phyloP scores from a whole-genome alignment of 768 basidiomycete genomes.

The Russula earlei region DNA sequence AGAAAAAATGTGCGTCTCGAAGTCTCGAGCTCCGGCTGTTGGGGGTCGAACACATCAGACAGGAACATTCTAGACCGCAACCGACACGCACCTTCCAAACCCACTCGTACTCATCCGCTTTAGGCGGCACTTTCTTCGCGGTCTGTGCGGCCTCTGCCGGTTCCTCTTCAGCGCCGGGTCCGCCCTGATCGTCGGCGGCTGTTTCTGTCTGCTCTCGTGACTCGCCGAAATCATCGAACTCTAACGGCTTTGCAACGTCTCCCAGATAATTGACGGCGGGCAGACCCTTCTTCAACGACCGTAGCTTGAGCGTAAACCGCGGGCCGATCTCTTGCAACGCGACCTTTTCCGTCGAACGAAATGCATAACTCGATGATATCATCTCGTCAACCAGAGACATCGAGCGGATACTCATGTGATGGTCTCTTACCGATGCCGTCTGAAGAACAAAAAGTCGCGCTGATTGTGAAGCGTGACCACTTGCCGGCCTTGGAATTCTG shows the following conservation, averaged over 20 bases:
- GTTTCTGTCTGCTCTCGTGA: conserved; percentile 26
- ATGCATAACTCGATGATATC: conserved; percentile 60
- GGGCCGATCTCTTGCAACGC: conserved; percentile 96
- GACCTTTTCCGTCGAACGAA: conserved; percentile 84
- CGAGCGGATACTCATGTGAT: neutral
- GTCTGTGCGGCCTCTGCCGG: conserved; percentile 13
- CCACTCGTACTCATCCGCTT: conserved; percentile 77
- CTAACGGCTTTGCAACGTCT: conserved; percentile 46
- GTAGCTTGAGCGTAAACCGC: conserved; percentile 88
- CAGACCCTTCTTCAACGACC: conserved; percentile 80
- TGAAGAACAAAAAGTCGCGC: conserved; percentile 95
- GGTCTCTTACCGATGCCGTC: conserved; percentile 71
- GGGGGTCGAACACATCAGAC: conserved; percentile 7
- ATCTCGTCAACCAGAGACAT: conserved; percentile 12
- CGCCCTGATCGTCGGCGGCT: conserved; percentile 23
- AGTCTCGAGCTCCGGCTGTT: conserved; percentile 87
- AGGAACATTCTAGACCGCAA: neutral
- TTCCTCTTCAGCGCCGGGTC: conserved; percentile 16
- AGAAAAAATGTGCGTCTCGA: conserved; percentile 87
- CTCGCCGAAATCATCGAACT: conserved; percentile 37
- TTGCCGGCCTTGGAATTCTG: conserved; percentile 92
- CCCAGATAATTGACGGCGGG: conserved; percentile 70
- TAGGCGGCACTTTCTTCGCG: conserved; percentile 41
- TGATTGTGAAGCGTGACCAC: conserved; percentile 97
- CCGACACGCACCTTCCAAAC: conserved; percentile 68